Base-by-base conservation (phyloP, 495 filamentous ascomycete species). In the Tuber melanosporum region DNA sequence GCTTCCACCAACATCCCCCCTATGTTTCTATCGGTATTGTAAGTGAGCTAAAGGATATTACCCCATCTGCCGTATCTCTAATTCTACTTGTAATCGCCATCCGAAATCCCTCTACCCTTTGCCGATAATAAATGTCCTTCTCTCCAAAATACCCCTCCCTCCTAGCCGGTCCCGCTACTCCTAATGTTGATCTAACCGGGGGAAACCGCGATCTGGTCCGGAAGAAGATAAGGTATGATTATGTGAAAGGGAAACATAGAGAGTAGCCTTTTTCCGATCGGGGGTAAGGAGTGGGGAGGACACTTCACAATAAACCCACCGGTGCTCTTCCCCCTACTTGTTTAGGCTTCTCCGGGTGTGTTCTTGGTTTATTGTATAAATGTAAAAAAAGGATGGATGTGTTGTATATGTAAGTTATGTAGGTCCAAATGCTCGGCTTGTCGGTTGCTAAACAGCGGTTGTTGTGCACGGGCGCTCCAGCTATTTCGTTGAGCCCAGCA, bases 281-380 rank as follows among this genome's bases (percentile, higher is more conserved):
- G 26, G 57, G 57, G 57, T 22, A 26, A 36, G 57, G 26, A 32
- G 57, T 32, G 57, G 9, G 57, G 14, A 41, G 57, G 14, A 36
- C 57, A 36, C 32, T 66, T 66, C 57, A 36, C 57, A 32, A 66
- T 36, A 52, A n/a, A 66, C 57, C 26, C 57, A 36, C 14, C 57
- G 26, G 26, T 66, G 5, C n/a, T 66, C 39, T 32, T 71, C 66
- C 74, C 77, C 77, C 73, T 76, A 80, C 79, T 62, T 79, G 79
- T 80, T 74, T 73, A 47, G 57, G 76, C 44, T 71, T 80, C 41
- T 49, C 78, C 39, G 71, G 70, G 71, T 71, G 52, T 49, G 71
- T 79, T 76, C 36, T 52, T 36, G 57, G 32, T 66, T 36, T 26
- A 32, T 66, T 36, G 26, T 17, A 66, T 36, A 66, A 66, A 66